Percentiles rank a stretch among this genome's conserved stretches.
phyloP scores from a whole-genome alignment of 768 basidiomycete genomes.

The Kwoniella sp. region DNA sequence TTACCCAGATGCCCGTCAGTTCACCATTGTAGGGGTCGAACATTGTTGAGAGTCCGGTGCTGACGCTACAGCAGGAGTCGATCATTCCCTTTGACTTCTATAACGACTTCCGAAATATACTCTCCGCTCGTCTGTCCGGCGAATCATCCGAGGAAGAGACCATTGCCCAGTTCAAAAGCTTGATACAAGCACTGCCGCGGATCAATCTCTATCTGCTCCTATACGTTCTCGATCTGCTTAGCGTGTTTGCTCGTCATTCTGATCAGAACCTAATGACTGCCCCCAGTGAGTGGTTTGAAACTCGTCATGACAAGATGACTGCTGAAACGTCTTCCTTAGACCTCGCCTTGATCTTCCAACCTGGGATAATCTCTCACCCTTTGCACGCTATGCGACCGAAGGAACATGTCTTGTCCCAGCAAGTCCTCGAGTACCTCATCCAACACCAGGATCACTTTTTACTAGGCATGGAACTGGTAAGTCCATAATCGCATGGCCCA shows the following conservation, averaged over 20 bases:
- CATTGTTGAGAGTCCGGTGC: too few species aligned
- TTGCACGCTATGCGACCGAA: constrained; percentile 79
- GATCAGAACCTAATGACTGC: constrained; percentile 96
- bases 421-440: constrained; percentile 91
- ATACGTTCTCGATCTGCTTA: constrained; percentile 92
- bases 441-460: constrained; percentile 96
- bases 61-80: constrained; percentile 66
- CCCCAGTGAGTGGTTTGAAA: constrained; percentile 71
- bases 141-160: constrained; percentile 64
- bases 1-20: constrained; percentile 94
- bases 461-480: constrained; percentile 61
- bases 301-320: neutral
- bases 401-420: constrained; percentile 84
- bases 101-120: constrained; percentile 60
- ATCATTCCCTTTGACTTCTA: constrained; percentile 92
- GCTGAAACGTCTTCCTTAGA: constrained; percentile 76
- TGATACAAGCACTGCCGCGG: constrained; percentile 82
- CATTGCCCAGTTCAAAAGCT: constrained; percentile 75
- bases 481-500: constrained; percentile 1
- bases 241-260: constrained; percentile 87
- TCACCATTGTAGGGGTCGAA: neutral
- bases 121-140: constrained; percentile 19
- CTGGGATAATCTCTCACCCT: constrained; percentile 88
- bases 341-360: constrained; percentile 95
- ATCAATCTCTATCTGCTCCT: constrained; percentile 94